Evolutionary conservation across 2,329 filamentous ascomycete species (phyloP), one percentile per base, ranked within the genome.

Genomic region (Fusarium paranaense): DNA sequence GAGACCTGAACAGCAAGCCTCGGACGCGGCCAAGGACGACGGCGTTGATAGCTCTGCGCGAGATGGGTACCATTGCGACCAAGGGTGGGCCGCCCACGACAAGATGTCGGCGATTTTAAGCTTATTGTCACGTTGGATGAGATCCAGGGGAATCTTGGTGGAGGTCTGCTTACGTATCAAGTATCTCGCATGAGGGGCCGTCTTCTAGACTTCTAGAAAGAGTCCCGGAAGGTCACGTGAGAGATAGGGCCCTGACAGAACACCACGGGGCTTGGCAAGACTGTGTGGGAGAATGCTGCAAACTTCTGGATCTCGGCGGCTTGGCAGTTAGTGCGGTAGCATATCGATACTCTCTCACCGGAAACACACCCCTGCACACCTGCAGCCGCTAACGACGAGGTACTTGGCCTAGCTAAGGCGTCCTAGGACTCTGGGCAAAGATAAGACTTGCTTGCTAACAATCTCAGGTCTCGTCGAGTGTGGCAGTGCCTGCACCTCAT

Each of bases 191-290:
- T 74, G 64, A 59, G 62, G 64, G 66, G 63, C 47, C 20, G 64
- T 22, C 58, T 78, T 78, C 76, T 77, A 75, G 64, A 22, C 58
- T 78, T 78, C 76, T 77, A 75, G 76, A 78, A 78, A 58, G 58
- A 70, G 63, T 68, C 32, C 64, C 67, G 18, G 18, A 14, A 1
- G 20, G 10, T 74, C 74, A 78, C 70, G 72, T 76, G 68, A 35
- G 0, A 0, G 18, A 27, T 78, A 72, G 1, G 1, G 2, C 0
- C 3, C 14, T 78, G 66, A 78, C 74, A 66, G 14, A 1, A 6
- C 4, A 5, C 1, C 20, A 25, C 40, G 45, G 22, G 40, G 35
- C n/a, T 7, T 22, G 13, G 52, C 30, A 3, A n/a, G 11, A 4
- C 8, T 33, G 7, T 22, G n/a, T 45, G 74, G 45, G 35, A 38